These are phyloP conservation scores for Chlamydomonas sp. DNA, from an alignment of 139 green algal species.

Conservation along the genomic window DNA sequence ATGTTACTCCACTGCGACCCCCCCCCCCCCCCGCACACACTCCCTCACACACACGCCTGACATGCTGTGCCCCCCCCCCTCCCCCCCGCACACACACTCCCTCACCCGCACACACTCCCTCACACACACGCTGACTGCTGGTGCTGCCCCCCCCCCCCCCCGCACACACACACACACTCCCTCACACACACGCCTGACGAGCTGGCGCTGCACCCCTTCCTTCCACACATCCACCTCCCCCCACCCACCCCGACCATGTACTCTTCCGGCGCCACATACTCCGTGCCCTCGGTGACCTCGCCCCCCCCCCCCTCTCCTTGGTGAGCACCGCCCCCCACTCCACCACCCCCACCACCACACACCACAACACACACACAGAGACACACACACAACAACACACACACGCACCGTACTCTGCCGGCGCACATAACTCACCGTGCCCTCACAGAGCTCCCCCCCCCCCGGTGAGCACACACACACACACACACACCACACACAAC, in stretches of 20 bases:
- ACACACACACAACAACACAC: too few species aligned
- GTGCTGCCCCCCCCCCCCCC: too few species aligned
- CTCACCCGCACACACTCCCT: not conserved
- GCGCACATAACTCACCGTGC: not conserved
- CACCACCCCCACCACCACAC: not conserved
- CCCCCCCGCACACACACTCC: not conserved
- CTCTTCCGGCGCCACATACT: slow-evolving; percentile 41
- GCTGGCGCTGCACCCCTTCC: not conserved
- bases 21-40: not conserved
- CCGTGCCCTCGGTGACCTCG: not conserved
- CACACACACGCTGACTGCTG: not conserved
- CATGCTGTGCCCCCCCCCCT: too few species aligned
- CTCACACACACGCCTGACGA: not conserved
- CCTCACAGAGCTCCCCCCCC: not conserved
- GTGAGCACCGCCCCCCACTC: not conserved
- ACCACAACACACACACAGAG: not conserved
- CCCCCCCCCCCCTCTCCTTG: not conserved
- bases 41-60: not conserved
- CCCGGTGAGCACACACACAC: slow-evolving; percentile 33
- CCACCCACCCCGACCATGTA: slow-evolving; percentile 77
- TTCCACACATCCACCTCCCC: not conserved
- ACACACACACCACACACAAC: slow-evolving; percentile 67
- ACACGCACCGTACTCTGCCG: too few species aligned
- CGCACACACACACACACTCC: not conserved
- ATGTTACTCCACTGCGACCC: slow-evolving; percentile 9